Percentiles rank a stretch among this genome's conserved stretches.
These are phyloP conservation scores for Cnidoscolus chayamansa DNA, from an alignment of 441 rosid species.

Conservation along the genomic window DNA sequence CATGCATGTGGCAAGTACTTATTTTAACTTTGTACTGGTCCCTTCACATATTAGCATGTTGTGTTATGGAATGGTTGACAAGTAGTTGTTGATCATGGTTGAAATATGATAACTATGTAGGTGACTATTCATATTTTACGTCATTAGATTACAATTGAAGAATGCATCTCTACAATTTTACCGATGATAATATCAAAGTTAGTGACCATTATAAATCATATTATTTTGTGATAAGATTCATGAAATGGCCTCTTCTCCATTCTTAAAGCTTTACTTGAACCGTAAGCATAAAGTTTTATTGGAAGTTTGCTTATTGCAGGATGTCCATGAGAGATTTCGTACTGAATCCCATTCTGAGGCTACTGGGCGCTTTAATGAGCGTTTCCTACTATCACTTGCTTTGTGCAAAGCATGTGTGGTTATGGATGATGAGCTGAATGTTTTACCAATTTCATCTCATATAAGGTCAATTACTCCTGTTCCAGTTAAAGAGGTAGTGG, in stretches of 20 bases:
- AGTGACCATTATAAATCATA: background rate
- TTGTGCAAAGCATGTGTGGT: constrained; percentile 89
- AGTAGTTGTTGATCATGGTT: background rate
- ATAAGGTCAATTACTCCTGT: constrained; percentile 65
- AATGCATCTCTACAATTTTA: background rate
- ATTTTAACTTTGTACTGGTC: background rate
- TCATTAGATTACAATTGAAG: background rate
- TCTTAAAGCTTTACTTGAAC: background rate
- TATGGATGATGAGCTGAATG: constrained; percentile 93
- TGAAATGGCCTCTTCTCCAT: constrained; percentile 1
- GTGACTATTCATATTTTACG: background rate
- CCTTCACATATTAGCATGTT: background rate
- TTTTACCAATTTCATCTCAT: constrained; percentile 90
- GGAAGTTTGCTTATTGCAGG: constrained; percentile 53
- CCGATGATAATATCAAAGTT: background rate
- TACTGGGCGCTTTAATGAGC: constrained; percentile 85
- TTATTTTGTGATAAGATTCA: background rate
- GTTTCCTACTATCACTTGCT: constrained; percentile 85
- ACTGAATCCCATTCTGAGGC: constrained; percentile 92
- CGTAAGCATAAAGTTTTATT: constrained; percentile 13
- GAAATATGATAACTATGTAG: background rate
- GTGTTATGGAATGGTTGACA: background rate
- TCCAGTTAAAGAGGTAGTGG: constrained; percentile 62
- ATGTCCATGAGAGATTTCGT: constrained; percentile 95
- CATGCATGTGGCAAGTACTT: background rate